These are phyloP conservation scores for Magnusiomyces paraingens DNA, from an alignment of 1,139 yeast species.

Conservation along the genomic window DNA sequence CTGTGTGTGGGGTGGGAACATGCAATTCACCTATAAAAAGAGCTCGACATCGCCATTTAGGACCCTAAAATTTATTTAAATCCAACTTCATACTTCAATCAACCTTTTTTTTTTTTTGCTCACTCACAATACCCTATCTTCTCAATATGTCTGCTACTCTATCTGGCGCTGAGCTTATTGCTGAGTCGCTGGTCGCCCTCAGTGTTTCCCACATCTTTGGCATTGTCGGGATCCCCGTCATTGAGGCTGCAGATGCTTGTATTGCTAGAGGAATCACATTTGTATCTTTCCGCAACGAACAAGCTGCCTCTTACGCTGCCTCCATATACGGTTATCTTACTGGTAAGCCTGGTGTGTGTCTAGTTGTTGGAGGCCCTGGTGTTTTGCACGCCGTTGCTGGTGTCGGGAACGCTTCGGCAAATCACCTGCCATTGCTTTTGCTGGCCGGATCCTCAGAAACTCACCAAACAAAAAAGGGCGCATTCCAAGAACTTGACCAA, in stretches of 20 bases:
- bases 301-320: slow-evolving; percentile 66
- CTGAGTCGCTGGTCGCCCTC: slow-evolving; percentile 40
- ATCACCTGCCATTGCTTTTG: slow-evolving; percentile 54
- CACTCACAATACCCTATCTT: too few relatives aligned
- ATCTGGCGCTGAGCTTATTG: slow-evolving; percentile 41
- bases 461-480: slow-evolving; percentile 47
- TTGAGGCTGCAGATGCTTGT: slow-evolving; percentile 51
- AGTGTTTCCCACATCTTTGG: slow-evolving; percentile 56
- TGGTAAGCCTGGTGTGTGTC: slow-evolving; percentile 53
- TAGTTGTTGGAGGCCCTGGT: slow-evolving; percentile 70
- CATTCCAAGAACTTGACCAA: slow-evolving; percentile 63
- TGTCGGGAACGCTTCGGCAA: slow-evolving; percentile 50
- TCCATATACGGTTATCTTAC: slow-evolving; percentile 58
- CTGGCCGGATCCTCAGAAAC: slow-evolving; percentile 54
- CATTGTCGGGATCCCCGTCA: slow-evolving; percentile 64
- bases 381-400: slow-evolving; percentile 59
- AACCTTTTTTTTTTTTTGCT: too few relatives aligned
- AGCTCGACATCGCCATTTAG: too few relatives aligned
- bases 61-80: too few relatives aligned
- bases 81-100: too few relatives aligned
- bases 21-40: too few relatives aligned
- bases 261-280: slow-evolving; percentile 47
- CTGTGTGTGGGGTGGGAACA: too few relatives aligned
- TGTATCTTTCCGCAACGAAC: slow-evolving; percentile 57
- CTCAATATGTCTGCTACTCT: neutral